Percentiles rank a stretch among this genome's conserved stretches.
phyloP scores from a whole-genome alignment of 371 early-diverging fungal genomes.

The Mucor plumbeus region DNA sequence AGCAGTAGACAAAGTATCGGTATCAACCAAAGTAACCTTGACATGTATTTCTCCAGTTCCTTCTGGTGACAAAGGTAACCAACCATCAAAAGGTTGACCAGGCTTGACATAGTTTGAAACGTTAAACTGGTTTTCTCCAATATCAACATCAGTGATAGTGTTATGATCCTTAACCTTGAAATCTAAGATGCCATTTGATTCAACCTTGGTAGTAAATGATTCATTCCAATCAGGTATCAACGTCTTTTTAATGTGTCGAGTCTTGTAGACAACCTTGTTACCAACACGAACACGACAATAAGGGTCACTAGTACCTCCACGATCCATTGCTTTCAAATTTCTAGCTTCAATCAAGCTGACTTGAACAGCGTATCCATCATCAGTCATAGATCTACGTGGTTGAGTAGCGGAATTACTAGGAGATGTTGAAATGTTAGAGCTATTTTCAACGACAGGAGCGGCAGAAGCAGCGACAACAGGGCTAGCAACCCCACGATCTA shows the following conservation, averaged over 20 bases:
- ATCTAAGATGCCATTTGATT: slow-evolving; percentile 46
- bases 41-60: slow-evolving; percentile 55
- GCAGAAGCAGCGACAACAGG: slow-evolving; percentile 4
- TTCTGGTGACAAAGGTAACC: slow-evolving; percentile 47
- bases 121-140: slow-evolving; percentile 65
- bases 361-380: slow-evolving; percentile 43
- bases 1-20: slow-evolving; percentile 10
- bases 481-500: neutral
- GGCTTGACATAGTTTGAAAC: slow-evolving; percentile 50
- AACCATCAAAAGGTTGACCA: slow-evolving; percentile 48
- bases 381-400: slow-evolving; percentile 20
- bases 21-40: slow-evolving; percentile 21
- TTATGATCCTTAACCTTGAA: slow-evolving; percentile 76
- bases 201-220: slow-evolving; percentile 37
- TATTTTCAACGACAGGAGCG: neutral
- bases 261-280: slow-evolving; percentile 73
- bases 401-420: slow-evolving; percentile 23
- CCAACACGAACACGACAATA: slow-evolving; percentile 63
- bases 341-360: slow-evolving; percentile 61
- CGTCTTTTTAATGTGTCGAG: slow-evolving; percentile 79
- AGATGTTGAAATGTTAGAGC: slow-evolving; percentile 16
- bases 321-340: slow-evolving; percentile 64
- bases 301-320: slow-evolving; percentile 67
- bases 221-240: slow-evolving; percentile 73
- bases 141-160: slow-evolving; percentile 68